Base-by-base conservation (phyloP, 106 monocot species). In the Allium sativum region DNA sequence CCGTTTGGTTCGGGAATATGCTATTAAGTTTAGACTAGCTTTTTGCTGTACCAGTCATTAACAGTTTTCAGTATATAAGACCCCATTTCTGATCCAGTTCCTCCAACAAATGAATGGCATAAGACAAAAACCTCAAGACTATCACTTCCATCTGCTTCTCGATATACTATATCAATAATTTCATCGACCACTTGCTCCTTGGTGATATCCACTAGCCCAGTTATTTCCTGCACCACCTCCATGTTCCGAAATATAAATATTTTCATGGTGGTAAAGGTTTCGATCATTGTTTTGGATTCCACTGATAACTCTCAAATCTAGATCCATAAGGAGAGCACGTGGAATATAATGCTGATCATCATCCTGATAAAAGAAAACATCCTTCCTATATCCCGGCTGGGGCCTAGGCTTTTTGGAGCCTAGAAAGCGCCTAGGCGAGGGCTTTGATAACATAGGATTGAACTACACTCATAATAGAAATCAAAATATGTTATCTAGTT, bases 91-190 rank as follows among this genome's bases (percentile, higher is more conserved):
- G 98, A 98, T 58, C 98, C 98, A 41, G 98, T 98, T 68, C 98
- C 92, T 62, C 98, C 98, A 72, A 92, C 98, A 72, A 98, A 92
- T 40, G 98, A 98, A 72, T 98, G 92, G 70, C 98, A 98, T 17
- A 98, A 68, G 58, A 98, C 98, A 71, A 98, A 98, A 58, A 92
- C 98, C 71, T 98, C 98, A 46, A 98, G 88, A 70, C 98, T 98
- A 72, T 98, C 98, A 75, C 98, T 98, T 65, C 98, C 98, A 85
- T 98, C 98, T 59, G 98, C 98, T 79, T 98, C 98, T 74, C 98
- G 77, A 61, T 98, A 92, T 31, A 98, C 69, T 92, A 98, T 98
- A 56, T 98, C 98, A 92, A 98, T 98, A 62, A 98, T 98, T 70
- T 98, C 92, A 82, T 92, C 98, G 43, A 98, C 86, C 20, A 98